Evolutionary conservation across 2,329 filamentous ascomycete species (phyloP).

Genomic region (Zymoseptoria pseudotritici): DNA sequence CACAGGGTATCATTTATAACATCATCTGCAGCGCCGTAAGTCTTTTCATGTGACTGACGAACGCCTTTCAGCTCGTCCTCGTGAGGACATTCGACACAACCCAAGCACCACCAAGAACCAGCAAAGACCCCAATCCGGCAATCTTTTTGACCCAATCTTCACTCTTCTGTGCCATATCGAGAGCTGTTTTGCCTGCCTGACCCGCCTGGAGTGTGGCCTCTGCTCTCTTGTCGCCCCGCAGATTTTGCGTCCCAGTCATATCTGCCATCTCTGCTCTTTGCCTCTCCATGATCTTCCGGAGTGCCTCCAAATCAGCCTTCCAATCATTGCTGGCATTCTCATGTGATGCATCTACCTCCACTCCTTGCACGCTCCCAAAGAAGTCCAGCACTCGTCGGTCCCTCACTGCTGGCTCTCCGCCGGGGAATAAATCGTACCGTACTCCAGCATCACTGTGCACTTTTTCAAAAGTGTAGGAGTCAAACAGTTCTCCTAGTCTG

Average conservation of each 20-base stretch:
- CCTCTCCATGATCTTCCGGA: conserved; percentile 56
- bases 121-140: conserved; percentile 33
- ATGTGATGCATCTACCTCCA: conserved; percentile 61
- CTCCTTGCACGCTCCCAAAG: conserved; percentile 95
- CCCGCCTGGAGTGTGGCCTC: conserved; percentile 3
- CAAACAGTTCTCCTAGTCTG: conserved; percentile 88
- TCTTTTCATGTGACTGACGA: background rate
- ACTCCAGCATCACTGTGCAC: conserved; percentile 91
- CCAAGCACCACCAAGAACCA: conserved; percentile 36
- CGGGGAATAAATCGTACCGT: conserved; percentile 88
- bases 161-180: conserved; percentile 30
- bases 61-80: conserved; percentile 4
- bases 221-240: background rate
- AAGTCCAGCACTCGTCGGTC: conserved; percentile 87
- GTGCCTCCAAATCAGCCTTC: conserved; percentile 65
- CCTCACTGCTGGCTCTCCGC: conserved; percentile 69
- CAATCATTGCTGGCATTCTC: conserved; percentile 34
- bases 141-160: conserved; percentile 35
- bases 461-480: conserved; percentile 89
- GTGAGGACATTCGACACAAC: conserved; percentile 23
- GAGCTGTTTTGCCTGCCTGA: conserved; percentile 3
- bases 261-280: conserved; percentile 16
- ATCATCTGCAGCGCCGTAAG: background rate
- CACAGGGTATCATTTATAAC: background rate
- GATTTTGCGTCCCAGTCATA: conserved; percentile 2